Evolutionary conservation across 2,329 filamentous ascomycete genomes (phyloP), one percentile per base, ranked within the genome.

Genomic region (Clathrospora elynae): DNA sequence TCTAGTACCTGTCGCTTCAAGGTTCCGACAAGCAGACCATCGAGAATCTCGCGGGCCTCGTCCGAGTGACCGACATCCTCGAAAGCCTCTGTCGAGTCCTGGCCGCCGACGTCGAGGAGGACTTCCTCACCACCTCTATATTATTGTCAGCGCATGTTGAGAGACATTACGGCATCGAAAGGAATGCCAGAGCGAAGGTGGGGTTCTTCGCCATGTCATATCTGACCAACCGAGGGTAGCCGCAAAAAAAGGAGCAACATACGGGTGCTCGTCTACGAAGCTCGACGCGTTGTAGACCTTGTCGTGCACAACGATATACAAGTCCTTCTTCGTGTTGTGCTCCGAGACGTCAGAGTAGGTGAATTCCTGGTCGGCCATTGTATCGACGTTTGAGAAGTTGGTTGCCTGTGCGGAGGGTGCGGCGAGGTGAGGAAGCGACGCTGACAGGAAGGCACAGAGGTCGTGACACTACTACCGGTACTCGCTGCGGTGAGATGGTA

Each of bases 21-120:
- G 16, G 28, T 67, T 44, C 68, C 68, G 23, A 71, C 67, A 17
- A 68, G 59, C 56, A 71, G 51, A 24, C 67, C 67, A 0, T 87
- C 84, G 44, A 99, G 84, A 59, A 95, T 92, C 78, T 97, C 92
- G 59, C 93, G 87, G 59, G 93, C 93, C 80, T 99, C 93, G 74
- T 99, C 93, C 66, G 88, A 95, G 86, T 99, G 93, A 69, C 93
- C 93, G 67, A 99, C 93, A 75, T 99, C 93, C 79, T 99, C 93
- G 71, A 99, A 99, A 51, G 93, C 92, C 77, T 97, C 93, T 63
- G 92, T 96, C 66, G 88, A 87, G 74, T 99, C 93, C 77, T 96
- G 91, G 61, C 93, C 93, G 67, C 81, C 93, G 55, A 97, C 91
- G 62, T 99, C 93, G 61, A 99, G 86, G 53, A 99, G 79, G 62